Base-by-base conservation (phyloP, 1,284 basidiomycete genomes). In the Somion occarium region DNA sequence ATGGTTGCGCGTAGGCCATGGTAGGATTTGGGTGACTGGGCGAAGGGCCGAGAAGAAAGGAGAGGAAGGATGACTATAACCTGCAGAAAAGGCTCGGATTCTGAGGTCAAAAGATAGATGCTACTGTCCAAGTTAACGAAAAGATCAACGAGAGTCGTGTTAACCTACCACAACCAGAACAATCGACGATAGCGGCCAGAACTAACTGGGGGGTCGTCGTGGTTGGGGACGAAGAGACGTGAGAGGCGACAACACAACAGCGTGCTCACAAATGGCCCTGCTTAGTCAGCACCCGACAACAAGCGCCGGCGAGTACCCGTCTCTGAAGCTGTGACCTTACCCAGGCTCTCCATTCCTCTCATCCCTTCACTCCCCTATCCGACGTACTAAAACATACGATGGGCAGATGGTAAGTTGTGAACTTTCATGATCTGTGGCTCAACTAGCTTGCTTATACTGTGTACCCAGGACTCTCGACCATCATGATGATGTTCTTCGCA, bases 1-100 rank as follows among this genome's bases (percentile, higher is more conserved):
- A 89, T 5, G 87, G 86, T 66, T 88, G 83, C 23, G 73, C 65
- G 57, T 73, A 78, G 30, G 77, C 72, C 78, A 79, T 80, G 57
- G 59, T 56, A 58, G 48, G 46, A n/a, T n/a, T 22, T 24, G 46
- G 59, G 59, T 59, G 60, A 61, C 59, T 55, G 55, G 54, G 47
- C 53, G 54, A 49, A 44, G 53, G 50, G 53, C 50, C 49, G 53
- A 49, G 23, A 41, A 19, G 46, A 38, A 37, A 37, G 27, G 27
- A 44, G 18, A 26, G 48, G 15, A 44, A 44, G 30, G 30, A 30
- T 18, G 30, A 15, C 7, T 7, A 7, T 7, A 34, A 15, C 15
- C 30, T 7, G 15, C 7, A 22, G 19, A n/a, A 18, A 42, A 7
- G 44, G 22, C 9, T 9, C 19, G 39, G 9, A 7, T 42, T 7